These are phyloP conservation scores for Conticribra guillardii DNA, from an alignment of 108 stramenopile species.

Conservation along the genomic window DNA sequence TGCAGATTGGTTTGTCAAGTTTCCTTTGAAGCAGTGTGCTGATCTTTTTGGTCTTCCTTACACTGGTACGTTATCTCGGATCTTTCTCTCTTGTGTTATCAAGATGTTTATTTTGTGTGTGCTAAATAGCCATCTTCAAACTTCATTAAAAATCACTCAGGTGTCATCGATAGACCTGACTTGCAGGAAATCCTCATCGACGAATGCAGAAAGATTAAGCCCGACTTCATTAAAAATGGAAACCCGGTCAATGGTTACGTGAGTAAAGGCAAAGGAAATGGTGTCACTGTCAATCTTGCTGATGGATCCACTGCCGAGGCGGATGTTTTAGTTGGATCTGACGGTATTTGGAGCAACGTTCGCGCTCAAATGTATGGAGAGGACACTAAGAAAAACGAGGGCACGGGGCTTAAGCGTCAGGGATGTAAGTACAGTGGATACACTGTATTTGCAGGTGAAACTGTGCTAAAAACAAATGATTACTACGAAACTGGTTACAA, in stretches of 20 bases:
- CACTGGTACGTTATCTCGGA: conserved; percentile 53
- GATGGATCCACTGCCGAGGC: conserved; percentile 81
- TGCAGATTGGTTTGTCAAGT: conserved; percentile 96
- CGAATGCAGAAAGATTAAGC: conserved; percentile 87
- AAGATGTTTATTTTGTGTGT: not conserved
- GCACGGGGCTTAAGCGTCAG: conserved; percentile 63
- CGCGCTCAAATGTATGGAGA: conserved; percentile 96
- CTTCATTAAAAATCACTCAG: conserved; percentile 3
- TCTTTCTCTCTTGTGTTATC: not conserved
- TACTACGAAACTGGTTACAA: conserved; percentile 96
- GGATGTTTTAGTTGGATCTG: conserved; percentile 92
- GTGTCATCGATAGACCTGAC: conserved; percentile 97
- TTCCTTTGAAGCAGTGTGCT: conserved; percentile 89
- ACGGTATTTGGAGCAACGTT: conserved; percentile 96
- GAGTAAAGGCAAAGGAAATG: conserved; percentile 68
- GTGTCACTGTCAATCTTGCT: conserved; percentile 82
- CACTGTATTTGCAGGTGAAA: conserved; percentile 97
- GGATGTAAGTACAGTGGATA: conserved; percentile 95
- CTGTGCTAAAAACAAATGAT: conserved; percentile 83
- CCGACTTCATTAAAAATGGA: conserved; percentile 85
- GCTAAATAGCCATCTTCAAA: not conserved
- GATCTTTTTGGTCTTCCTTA: conserved; percentile 87
- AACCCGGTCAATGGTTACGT: conserved; percentile 81
- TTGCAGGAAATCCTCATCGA: conserved; percentile 96
- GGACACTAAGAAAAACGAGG: conserved; percentile 70